A percentile compares a stretch with the other conserved stretches of the same genome.
These are phyloP conservation scores for Haplosporangium gracile DNA, from an alignment of 192 early-diverging fungal genomes.

Conservation along the genomic window DNA sequence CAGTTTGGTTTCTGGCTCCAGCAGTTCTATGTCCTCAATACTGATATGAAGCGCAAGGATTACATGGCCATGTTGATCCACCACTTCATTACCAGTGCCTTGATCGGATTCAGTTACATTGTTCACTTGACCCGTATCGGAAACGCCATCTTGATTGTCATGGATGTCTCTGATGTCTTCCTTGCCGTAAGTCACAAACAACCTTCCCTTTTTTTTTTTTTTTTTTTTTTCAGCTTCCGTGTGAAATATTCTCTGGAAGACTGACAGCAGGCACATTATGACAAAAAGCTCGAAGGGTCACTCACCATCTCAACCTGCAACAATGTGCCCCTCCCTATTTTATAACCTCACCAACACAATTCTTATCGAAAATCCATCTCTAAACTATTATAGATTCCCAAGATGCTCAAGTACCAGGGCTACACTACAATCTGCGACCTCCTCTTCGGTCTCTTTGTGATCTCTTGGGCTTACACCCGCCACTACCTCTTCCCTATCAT, in stretches of 20 bases:
- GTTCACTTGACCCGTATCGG: slow-evolving; percentile 82
- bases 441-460: slow-evolving; percentile 79
- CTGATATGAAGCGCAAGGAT: slow-evolving; percentile 83
- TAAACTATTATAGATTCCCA: slow-evolving; percentile 65
- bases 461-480: slow-evolving; percentile 83
- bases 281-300: background rate
- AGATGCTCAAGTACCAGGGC: slow-evolving; percentile 82
- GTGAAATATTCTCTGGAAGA: background rate
- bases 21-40: slow-evolving; percentile 79
- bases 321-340: background rate
- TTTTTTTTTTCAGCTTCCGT: background rate
- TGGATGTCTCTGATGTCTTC: slow-evolving; percentile 87
- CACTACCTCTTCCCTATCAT: slow-evolving; percentile 79
- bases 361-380: background rate
- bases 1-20: slow-evolving; percentile 87
- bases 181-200: slow-evolving; percentile 65
- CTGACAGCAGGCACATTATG: background rate
- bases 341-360: background rate
- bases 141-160: slow-evolving; percentile 80
- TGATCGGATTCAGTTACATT: slow-evolving; percentile 75
- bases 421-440: slow-evolving; percentile 73
- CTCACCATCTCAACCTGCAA: background rate
- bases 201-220: background rate
- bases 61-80: slow-evolving; percentile 78
- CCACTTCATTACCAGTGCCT: slow-evolving; percentile 80